Evolutionary conservation across 441 rosid species (phyloP).

Genomic region (Gossypium gossypioides): DNA sequence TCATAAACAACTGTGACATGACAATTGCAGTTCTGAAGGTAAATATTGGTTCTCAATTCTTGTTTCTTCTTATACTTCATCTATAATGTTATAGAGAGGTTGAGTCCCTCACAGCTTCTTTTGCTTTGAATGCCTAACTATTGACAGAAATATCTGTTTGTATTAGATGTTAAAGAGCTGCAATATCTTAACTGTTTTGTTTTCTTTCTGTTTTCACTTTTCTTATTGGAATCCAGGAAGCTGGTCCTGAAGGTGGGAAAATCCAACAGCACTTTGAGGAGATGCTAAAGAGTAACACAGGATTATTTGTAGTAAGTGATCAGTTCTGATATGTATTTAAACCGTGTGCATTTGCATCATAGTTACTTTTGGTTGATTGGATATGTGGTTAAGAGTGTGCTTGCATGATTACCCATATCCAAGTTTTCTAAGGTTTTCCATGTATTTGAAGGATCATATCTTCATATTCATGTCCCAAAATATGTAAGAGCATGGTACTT

Average conservation of each 20-base stretch:
- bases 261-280: slow-evolving; percentile 90
- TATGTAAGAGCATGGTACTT: background rate
- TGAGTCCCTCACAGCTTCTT: background rate
- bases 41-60: slow-evolving; percentile 7
- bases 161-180: background rate
- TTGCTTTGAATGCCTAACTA: background rate
- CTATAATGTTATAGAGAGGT: background rate
- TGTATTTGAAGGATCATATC: background rate
- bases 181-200: background rate
- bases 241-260: slow-evolving; percentile 92
- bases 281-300: slow-evolving; percentile 76
- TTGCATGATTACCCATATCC: background rate
- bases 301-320: slow-evolving; percentile 70
- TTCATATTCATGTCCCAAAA: background rate
- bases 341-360: background rate
- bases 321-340: background rate
- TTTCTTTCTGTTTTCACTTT: slow-evolving; percentile 8
- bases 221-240: slow-evolving; percentile 50
- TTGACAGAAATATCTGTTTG: background rate
- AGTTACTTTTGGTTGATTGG: background rate
- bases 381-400: background rate
- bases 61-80: background rate
- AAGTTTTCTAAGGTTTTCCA: background rate
- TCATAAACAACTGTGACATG: slow-evolving; percentile 95
- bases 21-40: slow-evolving; percentile 83